Conservation (phyloP, 805 yeast genomes). For the Danielozyma ontarioensis region DNA sequence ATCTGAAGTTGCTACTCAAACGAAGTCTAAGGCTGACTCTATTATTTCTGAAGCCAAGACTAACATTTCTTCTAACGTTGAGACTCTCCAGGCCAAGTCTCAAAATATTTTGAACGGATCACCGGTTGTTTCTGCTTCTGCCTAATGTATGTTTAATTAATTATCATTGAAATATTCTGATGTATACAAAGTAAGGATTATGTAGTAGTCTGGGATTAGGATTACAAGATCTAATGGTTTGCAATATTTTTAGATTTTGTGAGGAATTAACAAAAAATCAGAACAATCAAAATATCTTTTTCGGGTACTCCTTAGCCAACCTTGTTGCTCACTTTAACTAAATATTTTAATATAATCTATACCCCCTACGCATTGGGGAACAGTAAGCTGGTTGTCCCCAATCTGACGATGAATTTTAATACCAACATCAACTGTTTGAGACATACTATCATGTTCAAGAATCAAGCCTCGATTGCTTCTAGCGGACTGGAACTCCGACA, state of each 20-base stretch:
- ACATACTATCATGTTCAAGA: slow-evolving; percentile 79
- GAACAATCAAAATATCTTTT: too few species aligned
- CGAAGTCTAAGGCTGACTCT: slow-evolving; percentile 31
- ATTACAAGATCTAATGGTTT: too few species aligned
- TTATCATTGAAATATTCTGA: too few species aligned
- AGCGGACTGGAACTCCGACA: slow-evolving; percentile 43
- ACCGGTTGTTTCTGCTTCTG: slow-evolving; percentile 8
- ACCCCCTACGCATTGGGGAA: slow-evolving; percentile 73
- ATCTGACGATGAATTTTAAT: slow-evolving; percentile 48
- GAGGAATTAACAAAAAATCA: too few species aligned
- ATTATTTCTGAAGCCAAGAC: slow-evolving; percentile 18
- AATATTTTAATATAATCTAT: slow-evolving; percentile 51
- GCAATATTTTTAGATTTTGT: too few species aligned
- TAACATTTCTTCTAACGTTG: slow-evolving; percentile 3
- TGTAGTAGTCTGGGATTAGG: too few species aligned
- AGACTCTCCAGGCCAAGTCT: slow-evolving; percentile 5
- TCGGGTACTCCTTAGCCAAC: too few species aligned
- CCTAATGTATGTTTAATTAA: too few species aligned
- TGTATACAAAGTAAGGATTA: too few species aligned
- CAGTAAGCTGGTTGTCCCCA: slow-evolving; percentile 56
- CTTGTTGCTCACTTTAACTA: background rate
- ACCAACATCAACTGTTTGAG: slow-evolving; percentile 64
- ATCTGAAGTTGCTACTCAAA: slow-evolving; percentile 26
- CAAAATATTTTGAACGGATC: slow-evolving; percentile 9
- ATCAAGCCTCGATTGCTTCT: slow-evolving; percentile 52